These are phyloP conservation scores for Talaromyces trachyspermus DNA, from an alignment of 495 filamentous ascomycete genomes.

Conservation along the genomic window DNA sequence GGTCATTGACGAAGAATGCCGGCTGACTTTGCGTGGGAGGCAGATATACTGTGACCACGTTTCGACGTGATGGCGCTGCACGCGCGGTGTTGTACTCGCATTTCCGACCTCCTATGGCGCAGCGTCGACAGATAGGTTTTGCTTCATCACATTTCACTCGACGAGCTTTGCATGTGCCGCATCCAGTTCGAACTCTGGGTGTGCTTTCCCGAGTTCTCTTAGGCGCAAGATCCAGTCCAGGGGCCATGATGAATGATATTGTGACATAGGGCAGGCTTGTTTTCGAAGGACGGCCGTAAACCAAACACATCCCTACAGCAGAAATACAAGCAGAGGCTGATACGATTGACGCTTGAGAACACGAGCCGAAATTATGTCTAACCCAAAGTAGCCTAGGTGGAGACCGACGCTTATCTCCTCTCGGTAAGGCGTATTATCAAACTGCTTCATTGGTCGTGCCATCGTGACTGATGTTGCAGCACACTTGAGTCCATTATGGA, in stretches of 20 bases:
- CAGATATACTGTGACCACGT: not conserved
- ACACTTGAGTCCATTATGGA: no score
- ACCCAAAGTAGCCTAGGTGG: no score
- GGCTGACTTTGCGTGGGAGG: not conserved
- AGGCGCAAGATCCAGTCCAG: not conserved
- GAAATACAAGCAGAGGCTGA: not conserved
- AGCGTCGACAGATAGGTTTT: conserved; percentile 24
- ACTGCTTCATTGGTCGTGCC: no score
- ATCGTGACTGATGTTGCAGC: no score
- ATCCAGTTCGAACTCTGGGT: conserved; percentile 25
- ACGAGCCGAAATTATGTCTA: not conserved
- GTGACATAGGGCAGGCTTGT: not conserved
- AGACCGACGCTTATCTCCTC: no score
- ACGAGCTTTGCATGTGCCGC: conserved; percentile 35
- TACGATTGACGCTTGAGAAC: not conserved
- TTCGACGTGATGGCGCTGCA: not conserved
- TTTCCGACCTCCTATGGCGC: not conserved
- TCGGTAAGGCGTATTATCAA: no score
- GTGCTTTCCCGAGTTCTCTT: not conserved
- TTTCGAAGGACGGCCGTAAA: not conserved
- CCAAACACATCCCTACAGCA: not conserved
- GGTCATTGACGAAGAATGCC: not conserved
- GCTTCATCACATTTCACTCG: conserved; percentile 39
- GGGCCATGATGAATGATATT: not conserved
- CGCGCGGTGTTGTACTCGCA: not conserved